Base-by-base conservation (phyloP, 352 stramenopile genomes). In the Lagenidium giganteum region DNA sequence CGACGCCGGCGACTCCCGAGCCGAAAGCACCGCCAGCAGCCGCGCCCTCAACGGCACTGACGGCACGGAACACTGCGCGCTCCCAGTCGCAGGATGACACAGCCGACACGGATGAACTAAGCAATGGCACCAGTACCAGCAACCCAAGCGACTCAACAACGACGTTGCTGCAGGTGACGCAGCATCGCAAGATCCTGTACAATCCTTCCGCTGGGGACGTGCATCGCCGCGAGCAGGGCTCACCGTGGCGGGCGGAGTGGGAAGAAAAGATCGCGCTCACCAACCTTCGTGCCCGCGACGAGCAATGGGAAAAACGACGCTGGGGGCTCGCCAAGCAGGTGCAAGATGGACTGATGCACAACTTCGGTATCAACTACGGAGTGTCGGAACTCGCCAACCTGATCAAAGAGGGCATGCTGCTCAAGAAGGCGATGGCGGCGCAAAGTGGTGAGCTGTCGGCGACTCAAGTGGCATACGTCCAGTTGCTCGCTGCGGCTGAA, bases 261-360 rank as follows among this genome's bases (percentile, higher is more conserved):
- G 68, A 86, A 1, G 47, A 68, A 9, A 57, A 72, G 27, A 67
- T 84, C 36, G 41, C 42, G 14, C 16, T 36, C 6, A 33, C 57
- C 12, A 90, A 87, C 42, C 42, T 45, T 0, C 68, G 67, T 20
- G 74, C 67, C 0, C 56, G 54, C 28, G 67, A 84, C 25, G 71
- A 87, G 29, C 69, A 87, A 30, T 59, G 60, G 21, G 74, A 87
- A 42, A 86, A 87, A 39, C 71, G 74, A 4, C 70, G 77, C 3
- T 84, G 75, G 69, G 77, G 69, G 4, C 63, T 90, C 5, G 74
- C 71, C 17, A 90, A 90, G 35, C 74, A 90, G 42, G 51, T 84
- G 4, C 77, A 90, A 35, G 67, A 87, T 28, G 72, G 72, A 0
- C 51, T 87, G 6, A 51, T 85, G 54, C 70, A 87, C 56, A 82